Percentiles rank a stretch among this genome's conserved stretches.
These are phyloP conservation scores for Conticribra guillardii DNA, from an alignment of 108 stramenopile species.

Conservation along the genomic window DNA sequence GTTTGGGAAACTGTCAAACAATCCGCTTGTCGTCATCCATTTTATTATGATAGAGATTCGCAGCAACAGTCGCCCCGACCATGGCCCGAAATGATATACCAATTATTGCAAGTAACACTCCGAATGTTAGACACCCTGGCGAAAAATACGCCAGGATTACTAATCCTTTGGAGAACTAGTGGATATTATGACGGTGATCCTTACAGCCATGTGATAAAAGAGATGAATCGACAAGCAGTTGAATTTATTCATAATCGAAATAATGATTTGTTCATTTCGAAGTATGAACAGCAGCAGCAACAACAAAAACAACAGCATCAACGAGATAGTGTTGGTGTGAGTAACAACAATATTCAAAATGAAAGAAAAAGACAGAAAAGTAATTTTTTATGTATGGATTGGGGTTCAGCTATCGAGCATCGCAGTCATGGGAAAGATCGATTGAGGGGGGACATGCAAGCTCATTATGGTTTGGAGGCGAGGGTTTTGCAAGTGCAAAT, in stretches of 20 bases:
- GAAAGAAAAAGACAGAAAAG: too few species aligned
- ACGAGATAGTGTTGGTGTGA: too few species aligned
- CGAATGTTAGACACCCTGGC: slow-evolving; percentile 1
- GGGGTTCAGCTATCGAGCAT: slow-evolving; percentile 4
- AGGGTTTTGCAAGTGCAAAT: slow-evolving; percentile 8
- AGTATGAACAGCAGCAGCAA: slow-evolving; percentile 1
- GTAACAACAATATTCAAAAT: too few species aligned
- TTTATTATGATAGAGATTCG: neutral
- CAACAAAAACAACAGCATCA: too few species aligned
- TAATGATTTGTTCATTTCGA: neutral
- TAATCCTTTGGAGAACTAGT: too few species aligned
- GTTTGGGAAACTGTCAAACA: slow-evolving; percentile 12
- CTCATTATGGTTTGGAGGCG: slow-evolving; percentile 7
- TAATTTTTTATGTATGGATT: slow-evolving; percentile 8
- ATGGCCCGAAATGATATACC: slow-evolving; percentile 3
- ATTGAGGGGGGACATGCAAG: slow-evolving; percentile 15
- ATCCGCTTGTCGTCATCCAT: slow-evolving; percentile 5
- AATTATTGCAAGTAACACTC: neutral
- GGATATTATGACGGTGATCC: too few species aligned
- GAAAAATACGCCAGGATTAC: neutral
- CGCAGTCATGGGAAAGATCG: slow-evolving; percentile 9
- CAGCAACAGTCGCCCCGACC: neutral
- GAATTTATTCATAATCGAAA: too few species aligned
- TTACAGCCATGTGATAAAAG: too few species aligned
- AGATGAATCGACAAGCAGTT: too few species aligned